Percentiles rank a stretch among this genome's conserved stretches.
These are phyloP conservation scores for Colletotrichum limetticola DNA, from an alignment of 2,329 filamentous ascomycete species.

Conservation along the genomic window DNA sequence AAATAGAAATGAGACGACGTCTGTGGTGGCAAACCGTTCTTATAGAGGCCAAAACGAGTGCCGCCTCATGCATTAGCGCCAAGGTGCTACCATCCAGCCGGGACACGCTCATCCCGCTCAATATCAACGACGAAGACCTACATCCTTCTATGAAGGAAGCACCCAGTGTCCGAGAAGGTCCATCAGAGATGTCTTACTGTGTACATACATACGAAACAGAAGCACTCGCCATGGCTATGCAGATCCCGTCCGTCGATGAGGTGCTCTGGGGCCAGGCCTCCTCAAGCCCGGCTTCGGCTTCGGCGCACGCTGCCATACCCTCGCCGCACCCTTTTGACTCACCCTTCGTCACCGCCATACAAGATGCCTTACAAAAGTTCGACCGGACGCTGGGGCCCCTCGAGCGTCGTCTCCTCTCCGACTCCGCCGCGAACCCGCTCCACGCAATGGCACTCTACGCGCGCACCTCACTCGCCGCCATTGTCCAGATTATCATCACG, in stretches of 20 bases:
- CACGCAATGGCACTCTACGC: not conserved
- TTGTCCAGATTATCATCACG: slow-evolving; percentile 48
- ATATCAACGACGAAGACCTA: slow-evolving; percentile 6
- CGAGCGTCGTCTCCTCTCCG: not conserved
- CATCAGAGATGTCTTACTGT: slow-evolving; percentile 4
- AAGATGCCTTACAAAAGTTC: not conserved
- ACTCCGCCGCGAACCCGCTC: not conserved
- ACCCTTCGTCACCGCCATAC: not conserved
- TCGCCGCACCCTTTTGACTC: not conserved
- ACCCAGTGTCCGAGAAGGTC: not conserved
- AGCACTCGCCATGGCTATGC: not conserved
- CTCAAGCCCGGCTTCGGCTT: too few relatives aligned
- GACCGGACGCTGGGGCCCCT: not conserved
- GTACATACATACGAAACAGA: slow-evolving; percentile 2
- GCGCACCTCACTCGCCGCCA: not conserved
- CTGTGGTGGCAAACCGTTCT: slow-evolving; percentile 16
- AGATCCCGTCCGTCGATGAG: not conserved
- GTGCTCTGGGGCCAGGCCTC: not conserved
- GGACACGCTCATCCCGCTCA: slow-evolving; percentile 1
- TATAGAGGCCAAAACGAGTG: not conserved
- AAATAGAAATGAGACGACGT: slow-evolving; percentile 8
- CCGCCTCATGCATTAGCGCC: not conserved
- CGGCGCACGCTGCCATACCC: not conserved
- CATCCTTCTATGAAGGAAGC: not conserved
- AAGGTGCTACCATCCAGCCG: not conserved